Evolutionary conservation across 78 protist genomes (phyloP).

Genomic region (Cavenderia fasciculata): DNA sequence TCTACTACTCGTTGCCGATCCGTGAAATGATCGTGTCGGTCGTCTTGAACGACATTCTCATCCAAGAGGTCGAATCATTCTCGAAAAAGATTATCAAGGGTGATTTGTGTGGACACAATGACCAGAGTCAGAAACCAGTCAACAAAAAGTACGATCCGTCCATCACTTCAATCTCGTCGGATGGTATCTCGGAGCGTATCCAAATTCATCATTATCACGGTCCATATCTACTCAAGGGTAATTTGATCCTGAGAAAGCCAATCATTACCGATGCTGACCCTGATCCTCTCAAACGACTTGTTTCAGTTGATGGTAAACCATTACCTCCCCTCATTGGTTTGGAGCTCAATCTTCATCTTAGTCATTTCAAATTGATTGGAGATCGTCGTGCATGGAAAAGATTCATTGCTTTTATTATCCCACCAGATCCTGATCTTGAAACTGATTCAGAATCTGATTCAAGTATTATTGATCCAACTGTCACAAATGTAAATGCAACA

Average conservation of each 20-base stretch:
- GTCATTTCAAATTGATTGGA: slow-evolving; percentile 31
- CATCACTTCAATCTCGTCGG: slow-evolving; percentile 56
- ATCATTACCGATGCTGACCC: neutral
- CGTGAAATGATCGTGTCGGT: slow-evolving; percentile 53
- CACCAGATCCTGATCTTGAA: slow-evolving; percentile 57
- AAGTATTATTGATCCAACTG: neutral
- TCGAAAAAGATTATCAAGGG: neutral
- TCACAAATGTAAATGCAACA: neutral
- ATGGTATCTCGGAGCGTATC: slow-evolving; percentile 37
- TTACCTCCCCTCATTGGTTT: slow-evolving; percentile 60
- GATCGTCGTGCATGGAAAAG: slow-evolving; percentile 56
- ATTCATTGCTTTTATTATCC: slow-evolving; percentile 39
- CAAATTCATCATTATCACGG: slow-evolving; percentile 54
- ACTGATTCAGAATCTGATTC: slow-evolving; percentile 41
- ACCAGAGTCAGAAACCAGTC: neutral
- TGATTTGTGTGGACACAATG: slow-evolving; percentile 3
- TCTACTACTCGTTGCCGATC: slow-evolving; percentile 30
- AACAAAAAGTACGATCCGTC: slow-evolving; percentile 16
- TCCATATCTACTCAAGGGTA: slow-evolving; percentile 58
- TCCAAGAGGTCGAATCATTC: slow-evolving; percentile 25
- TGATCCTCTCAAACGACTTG: slow-evolving; percentile 15
- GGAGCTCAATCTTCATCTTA: slow-evolving; percentile 39
- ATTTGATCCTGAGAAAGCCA: slow-evolving; percentile 60
- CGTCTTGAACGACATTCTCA: slow-evolving; percentile 1
- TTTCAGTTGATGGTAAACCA: neutral